A percentile compares a stretch with the other conserved stretches of the same genome.
phyloP scores from a whole-genome alignment of 176 grass and related monocot genomes.

The Eragrostis curvula region DNA sequence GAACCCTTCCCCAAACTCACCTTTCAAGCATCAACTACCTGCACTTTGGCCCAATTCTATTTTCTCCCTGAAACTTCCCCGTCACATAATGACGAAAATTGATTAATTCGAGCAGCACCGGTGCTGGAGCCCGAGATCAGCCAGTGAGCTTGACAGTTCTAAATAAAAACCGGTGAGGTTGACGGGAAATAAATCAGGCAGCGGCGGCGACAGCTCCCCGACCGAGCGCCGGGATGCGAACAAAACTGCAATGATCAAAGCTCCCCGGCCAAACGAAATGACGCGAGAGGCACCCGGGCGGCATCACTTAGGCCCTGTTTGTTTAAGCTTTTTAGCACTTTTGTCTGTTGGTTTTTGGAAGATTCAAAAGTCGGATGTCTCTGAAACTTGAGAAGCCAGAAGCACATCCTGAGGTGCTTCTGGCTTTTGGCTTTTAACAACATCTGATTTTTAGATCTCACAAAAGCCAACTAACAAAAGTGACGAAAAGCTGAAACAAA shows the following conservation, averaged over 20 bases:
- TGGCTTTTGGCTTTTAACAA: no score
- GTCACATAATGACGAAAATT: conserved; percentile 16
- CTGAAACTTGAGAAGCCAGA: no score
- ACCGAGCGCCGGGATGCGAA: conserved; percentile 27
- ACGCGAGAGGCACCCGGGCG: neutral
- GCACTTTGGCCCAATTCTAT: neutral
- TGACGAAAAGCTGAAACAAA: no score
- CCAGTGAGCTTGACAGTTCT: neutral
- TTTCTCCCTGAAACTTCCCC: neutral
- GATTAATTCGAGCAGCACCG: neutral
- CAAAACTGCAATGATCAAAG: conserved; percentile 34
- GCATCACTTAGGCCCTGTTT: no score
- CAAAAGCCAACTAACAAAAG: no score
- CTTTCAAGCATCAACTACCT: conserved; percentile 29
- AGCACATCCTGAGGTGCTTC: no score
- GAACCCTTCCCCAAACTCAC: neutral
- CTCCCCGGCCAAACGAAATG: neutral
- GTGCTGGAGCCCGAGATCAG: neutral
- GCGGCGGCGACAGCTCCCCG: conserved; percentile 34
- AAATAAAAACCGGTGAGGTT: neutral
- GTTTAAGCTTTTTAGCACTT: no score
- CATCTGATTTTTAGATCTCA: no score
- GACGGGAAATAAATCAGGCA: conserved; percentile 33
- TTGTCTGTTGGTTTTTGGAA: no score
- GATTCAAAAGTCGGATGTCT: no score